phyloP scores from a whole-genome alignment of 2,329 filamentous ascomycete genomes.

The Botryotinia narcissicola region DNA sequence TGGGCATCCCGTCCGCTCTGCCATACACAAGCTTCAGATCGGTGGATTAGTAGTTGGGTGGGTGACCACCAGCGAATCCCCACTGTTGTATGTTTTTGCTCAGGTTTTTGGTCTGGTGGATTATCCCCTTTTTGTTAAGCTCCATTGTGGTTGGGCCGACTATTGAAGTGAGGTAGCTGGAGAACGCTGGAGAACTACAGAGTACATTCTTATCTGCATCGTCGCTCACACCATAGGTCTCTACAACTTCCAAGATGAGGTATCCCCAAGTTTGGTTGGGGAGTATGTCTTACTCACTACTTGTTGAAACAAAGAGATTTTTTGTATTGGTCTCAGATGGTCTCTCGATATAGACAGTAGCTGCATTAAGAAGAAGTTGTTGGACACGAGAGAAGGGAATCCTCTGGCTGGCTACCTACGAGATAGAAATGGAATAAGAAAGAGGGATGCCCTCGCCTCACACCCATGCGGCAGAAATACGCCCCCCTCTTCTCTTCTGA shows the following conservation, averaged over 20 bases:
- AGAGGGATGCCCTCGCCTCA: neutral
- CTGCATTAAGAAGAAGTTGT: neutral
- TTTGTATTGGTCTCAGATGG: neutral
- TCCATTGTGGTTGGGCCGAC: too few relatives aligned
- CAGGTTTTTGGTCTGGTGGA: neutral
- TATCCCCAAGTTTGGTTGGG: neutral
- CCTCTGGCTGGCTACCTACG: neutral
- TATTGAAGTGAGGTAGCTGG: neutral
- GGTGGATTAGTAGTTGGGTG: constrained; percentile 11
- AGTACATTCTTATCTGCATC: neutral
- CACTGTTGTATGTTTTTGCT: neutral
- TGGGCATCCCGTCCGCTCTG: constrained; percentile 16
- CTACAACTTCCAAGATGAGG: neutral
- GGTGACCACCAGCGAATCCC: constrained; percentile 6
- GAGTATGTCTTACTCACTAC: neutral
- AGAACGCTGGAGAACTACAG: neutral
- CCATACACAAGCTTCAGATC: constrained; percentile 15
- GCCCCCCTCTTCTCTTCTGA: neutral
- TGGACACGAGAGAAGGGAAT: neutral
- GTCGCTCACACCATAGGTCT: neutral
- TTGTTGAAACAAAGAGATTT: neutral
- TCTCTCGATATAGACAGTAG: neutral
- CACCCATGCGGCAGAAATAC: neutral
- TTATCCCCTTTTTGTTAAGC: neutral
- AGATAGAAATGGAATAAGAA: neutral